phyloP scores from a whole-genome alignment of 192 early-diverging fungal genomes.

The Backusella circina region DNA sequence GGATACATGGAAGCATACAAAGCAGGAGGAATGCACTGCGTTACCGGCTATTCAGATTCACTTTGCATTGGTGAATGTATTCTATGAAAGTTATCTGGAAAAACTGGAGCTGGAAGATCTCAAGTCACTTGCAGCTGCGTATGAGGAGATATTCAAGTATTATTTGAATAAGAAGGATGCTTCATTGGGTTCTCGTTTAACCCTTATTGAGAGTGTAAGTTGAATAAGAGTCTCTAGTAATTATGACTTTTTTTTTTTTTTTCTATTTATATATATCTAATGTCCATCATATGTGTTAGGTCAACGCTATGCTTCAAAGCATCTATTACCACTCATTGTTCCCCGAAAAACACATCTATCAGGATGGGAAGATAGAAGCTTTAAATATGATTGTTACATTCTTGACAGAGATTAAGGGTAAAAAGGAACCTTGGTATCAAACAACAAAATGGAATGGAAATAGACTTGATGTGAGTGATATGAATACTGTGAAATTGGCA shows the following conservation, averaged over 20 bases:
- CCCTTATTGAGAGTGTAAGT: slow-evolving; percentile 15
- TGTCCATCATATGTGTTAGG: neutral
- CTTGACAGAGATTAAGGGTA: neutral
- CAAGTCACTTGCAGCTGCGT: neutral
- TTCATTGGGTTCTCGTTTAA: neutral
- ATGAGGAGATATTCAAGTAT: neutral
- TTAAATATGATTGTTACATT: neutral
- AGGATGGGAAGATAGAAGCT: neutral
- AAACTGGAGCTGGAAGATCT: neutral
- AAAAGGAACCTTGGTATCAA: neutral
- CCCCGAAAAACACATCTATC: neutral
- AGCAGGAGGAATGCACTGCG: neutral
- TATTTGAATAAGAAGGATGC: neutral
- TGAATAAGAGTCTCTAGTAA: neutral
- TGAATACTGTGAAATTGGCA: slow-evolving; percentile 21
- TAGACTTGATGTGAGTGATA: neutral
- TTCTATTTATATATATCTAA: neutral
- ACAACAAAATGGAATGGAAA: slow-evolving; percentile 14
- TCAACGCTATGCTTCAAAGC: slow-evolving; percentile 22
- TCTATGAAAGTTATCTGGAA: slow-evolving; percentile 21
- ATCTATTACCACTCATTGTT: slow-evolving; percentile 10
- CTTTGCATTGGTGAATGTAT: slow-evolving; percentile 20
- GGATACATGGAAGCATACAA: neutral
- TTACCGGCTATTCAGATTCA: slow-evolving; percentile 31
- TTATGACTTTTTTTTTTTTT: too few relatives aligned